Conservation (phyloP, 495 filamentous ascomycete genomes). For the Glonium stellatum region DNA sequence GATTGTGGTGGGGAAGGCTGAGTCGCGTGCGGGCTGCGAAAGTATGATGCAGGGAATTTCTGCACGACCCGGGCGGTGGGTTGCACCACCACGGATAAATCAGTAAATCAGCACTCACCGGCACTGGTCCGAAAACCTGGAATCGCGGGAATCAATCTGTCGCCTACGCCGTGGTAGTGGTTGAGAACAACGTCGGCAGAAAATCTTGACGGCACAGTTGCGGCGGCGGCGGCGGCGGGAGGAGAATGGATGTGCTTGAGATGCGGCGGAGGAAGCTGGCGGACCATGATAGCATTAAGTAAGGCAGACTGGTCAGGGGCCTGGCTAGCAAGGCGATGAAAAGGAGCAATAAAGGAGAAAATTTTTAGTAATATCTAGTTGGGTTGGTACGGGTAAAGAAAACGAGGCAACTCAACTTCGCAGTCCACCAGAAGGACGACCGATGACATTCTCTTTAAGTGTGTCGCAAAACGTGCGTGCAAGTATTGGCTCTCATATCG, state of each 20-base stretch:
- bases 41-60: neutral
- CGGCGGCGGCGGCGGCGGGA: conserved; percentile 4
- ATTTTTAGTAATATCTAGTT: no score
- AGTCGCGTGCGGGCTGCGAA: neutral
- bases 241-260: conserved; percentile 13
- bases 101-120: conserved; percentile 24
- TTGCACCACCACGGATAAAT: neutral
- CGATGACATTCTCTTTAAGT: neutral
- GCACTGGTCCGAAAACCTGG: conserved; percentile 36
- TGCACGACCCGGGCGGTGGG: neutral
- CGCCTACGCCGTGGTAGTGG: conserved; percentile 3
- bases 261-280: conserved; percentile 13
- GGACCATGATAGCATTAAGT: conserved; percentile 7
- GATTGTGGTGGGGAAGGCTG: conserved; percentile 38
- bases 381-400: neutral
- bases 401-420: no score
- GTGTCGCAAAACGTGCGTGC: neutral
- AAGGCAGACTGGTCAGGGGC: no score
- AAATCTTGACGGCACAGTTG: neutral
- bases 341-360: neutral
- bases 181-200: conserved; percentile 3
- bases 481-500: conserved; percentile 3
- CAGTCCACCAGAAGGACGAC: no score
- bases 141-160: conserved; percentile 30
- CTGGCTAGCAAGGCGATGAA: no score